Evolutionary conservation across 2,329 filamentous ascomycete species (phyloP), one percentile per base, ranked within the genome.

Genomic region (Akanthomyces uredinophilus): DNA sequence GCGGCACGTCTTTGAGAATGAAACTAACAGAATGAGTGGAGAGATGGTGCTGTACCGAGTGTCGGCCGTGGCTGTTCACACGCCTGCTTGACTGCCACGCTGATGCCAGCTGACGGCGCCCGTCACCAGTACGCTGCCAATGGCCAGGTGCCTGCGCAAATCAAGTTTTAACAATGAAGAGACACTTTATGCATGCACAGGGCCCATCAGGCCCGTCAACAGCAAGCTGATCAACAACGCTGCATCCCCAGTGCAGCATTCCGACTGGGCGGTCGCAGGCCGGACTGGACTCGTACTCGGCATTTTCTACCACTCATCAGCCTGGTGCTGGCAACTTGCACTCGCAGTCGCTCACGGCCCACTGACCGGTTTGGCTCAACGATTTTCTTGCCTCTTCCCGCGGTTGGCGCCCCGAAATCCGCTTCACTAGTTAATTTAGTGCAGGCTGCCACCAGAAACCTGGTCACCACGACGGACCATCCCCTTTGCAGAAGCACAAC

Each of bases 401-500:
- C 56, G 46, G 22, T 43, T 59, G 56, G 56, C 56, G 56, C 56
- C 56, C 14, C 16, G 44, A 51, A 50, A 51, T 32, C 35, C 41
- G 29, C 22, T 24, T 41, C 6, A 27, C 47, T 52, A 60, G 35
- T 39, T 35, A n/a, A n/a, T 32, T 8, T 32, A 32, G 29, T 11
- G 6, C 32, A 29, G 27, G 27, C 27, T 11, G 7, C 32, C 32
- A 18, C 14, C 24, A 10, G 22, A 35, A 27, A 50, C 44, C 44
- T 29, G 32, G 44, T 29, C 24, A 39, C 22, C n/a, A 41, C 18
- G 14, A 41, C 11, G 22, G 32, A 41, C 44, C 50, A 50, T 20
- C 24, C 22, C 55, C 14, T 39, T 49, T 39, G 5, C 20, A 50
- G 46, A n/a, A 16, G 24, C n/a, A 37, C 50, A 37, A 52, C 32